Conservation (phyloP, 208 protist genomes). For the Trypanosoma mega region DNA sequence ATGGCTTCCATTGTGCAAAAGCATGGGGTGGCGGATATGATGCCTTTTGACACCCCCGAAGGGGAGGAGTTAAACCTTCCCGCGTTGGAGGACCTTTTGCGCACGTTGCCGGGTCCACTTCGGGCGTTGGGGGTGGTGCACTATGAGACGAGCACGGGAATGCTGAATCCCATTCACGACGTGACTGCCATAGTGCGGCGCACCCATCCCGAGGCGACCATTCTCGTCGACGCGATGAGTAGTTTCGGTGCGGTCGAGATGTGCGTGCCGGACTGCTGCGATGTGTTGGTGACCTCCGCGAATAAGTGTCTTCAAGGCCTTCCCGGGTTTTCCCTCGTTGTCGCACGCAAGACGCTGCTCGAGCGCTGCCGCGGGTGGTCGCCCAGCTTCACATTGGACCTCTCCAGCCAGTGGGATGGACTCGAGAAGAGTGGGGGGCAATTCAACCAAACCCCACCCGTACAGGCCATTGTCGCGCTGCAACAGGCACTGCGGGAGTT, state of each 20-base stretch:
- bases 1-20: constrained; percentile 47
- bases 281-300: constrained; percentile 48
- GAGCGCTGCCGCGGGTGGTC: constrained; percentile 33
- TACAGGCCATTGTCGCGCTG: constrained; percentile 61
- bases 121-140: constrained; percentile 61
- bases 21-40: constrained; percentile 30
- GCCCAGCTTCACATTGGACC: constrained; percentile 51
- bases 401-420: constrained; percentile 40
- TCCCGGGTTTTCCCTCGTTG: constrained; percentile 53
- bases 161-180: constrained; percentile 58
- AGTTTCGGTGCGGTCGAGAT: constrained; percentile 59
- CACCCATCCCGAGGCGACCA: constrained; percentile 30
- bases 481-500: constrained; percentile 49
- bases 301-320: constrained; percentile 80
- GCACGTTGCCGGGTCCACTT: constrained; percentile 7
- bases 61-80: constrained; percentile 31
- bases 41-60: constrained; percentile 36
- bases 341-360: constrained; percentile 28
- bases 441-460: constrained; percentile 54
- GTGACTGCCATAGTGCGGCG: constrained; percentile 36
- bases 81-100: constrained; percentile 24
- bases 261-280: constrained; percentile 32
- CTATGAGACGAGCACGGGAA: constrained; percentile 64
- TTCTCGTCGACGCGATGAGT: constrained; percentile 69
- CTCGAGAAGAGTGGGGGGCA: constrained; percentile 37